phyloP scores from a whole-genome alignment of 306 rosid genomes.

The Medicago arabica region DNA sequence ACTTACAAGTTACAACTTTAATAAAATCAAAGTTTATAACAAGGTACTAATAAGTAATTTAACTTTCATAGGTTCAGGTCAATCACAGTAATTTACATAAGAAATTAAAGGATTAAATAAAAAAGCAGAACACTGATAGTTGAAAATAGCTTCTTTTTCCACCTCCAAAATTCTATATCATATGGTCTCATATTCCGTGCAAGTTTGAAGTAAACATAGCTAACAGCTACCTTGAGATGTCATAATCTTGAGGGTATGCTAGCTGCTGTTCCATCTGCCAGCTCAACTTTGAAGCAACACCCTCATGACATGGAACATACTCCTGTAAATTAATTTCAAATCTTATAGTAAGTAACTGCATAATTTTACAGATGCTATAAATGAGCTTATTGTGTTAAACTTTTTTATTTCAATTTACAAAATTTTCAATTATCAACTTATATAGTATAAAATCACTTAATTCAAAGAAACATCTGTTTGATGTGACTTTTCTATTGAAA shows the following conservation, averaged over 20 bases:
- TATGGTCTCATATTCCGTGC: constrained; percentile 47
- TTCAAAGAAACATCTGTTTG: constrained; percentile 27
- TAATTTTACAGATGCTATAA: neutral
- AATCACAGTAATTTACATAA: constrained; percentile 76
- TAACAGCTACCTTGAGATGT: constrained; percentile 72
- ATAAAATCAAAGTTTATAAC: constrained; percentile 53
- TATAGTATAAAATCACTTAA: constrained; percentile 8
- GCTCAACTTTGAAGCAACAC: constrained; percentile 87
- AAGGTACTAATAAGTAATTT: constrained; percentile 46
- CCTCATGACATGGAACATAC: constrained; percentile 90
- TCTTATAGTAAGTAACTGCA: neutral
- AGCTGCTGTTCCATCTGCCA: constrained; percentile 92
- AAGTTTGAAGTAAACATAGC: constrained; percentile 42
- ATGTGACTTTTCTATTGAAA: constrained; percentile 37
- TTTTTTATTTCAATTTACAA: constrained; percentile 39
- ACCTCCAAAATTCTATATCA: constrained; percentile 57
- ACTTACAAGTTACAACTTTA: constrained; percentile 59
- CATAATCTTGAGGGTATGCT: constrained; percentile 76
- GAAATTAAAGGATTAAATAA: constrained; percentile 26
- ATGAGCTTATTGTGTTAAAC: constrained; percentile 31
- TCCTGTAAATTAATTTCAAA: constrained; percentile 55
- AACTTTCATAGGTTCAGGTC: constrained; percentile 61
- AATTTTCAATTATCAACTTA: constrained; percentile 20
- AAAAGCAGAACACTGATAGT: constrained; percentile 45
- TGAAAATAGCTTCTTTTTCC: constrained; percentile 64